Evolutionary conservation across 2,329 filamentous ascomycete genomes (phyloP).

Genomic region (Aspergillus unguis): DNA sequence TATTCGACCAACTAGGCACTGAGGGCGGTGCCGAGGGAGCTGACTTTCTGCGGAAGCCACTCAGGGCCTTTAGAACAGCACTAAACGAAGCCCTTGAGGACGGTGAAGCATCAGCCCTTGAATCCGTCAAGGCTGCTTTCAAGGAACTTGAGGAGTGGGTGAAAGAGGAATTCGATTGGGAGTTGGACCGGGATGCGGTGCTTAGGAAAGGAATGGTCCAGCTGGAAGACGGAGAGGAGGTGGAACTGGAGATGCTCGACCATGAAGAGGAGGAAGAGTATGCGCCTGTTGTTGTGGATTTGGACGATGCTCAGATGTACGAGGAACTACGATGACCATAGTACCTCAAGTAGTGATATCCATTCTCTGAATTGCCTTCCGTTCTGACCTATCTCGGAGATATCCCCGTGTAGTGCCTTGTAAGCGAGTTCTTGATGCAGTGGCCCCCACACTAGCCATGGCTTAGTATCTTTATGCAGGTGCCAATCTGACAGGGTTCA

Average conservation of each 20-base stretch:
- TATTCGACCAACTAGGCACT: slow-evolving; percentile 55
- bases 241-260: slow-evolving; percentile 58
- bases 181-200: slow-evolving; percentile 51
- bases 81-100: slow-evolving; percentile 47
- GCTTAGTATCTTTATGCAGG: too few species aligned
- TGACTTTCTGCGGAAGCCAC: slow-evolving; percentile 50
- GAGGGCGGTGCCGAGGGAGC: slow-evolving; percentile 52
- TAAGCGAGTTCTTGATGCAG: too few species aligned
- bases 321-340: not conserved
- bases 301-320: slow-evolving; percentile 20
- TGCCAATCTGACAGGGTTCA: too few species aligned
- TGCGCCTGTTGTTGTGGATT: slow-evolving; percentile 59
- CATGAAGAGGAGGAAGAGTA: slow-evolving; percentile 61
- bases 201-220: slow-evolving; percentile 57
- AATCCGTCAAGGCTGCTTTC: slow-evolving; percentile 50
- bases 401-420: too few species aligned
- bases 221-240: slow-evolving; percentile 61
- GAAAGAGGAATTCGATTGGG: slow-evolving; percentile 56
- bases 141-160: slow-evolving; percentile 55
- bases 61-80: slow-evolving; percentile 51
- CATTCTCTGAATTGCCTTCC: too few species aligned
- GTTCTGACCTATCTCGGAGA: too few species aligned
- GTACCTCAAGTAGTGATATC: not conserved
- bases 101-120: slow-evolving; percentile 24
- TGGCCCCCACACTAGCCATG: too few species aligned